Base-by-base conservation (phyloP, 441 rosid genomes). In the Aquilaria agallochum region DNA sequence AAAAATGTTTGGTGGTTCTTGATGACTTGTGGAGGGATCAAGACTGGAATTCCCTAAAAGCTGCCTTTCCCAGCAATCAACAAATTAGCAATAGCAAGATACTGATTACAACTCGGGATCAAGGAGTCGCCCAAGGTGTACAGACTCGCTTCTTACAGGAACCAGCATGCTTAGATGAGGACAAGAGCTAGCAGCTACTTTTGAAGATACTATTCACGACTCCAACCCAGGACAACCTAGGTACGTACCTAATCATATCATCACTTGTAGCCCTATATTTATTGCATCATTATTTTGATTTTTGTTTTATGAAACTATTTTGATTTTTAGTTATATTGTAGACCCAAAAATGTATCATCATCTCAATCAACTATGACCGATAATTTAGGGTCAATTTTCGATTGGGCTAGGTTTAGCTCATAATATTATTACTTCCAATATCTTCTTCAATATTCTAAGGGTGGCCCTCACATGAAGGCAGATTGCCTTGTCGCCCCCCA, bases 71-170 rank as follows among this genome's bases (percentile, higher is more conserved):
- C 40, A 3, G 5, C 4, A 34, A 34, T 34, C 40, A 34, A 6
- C 40, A 34, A 6, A 34, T 34, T 3, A 2, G 0, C 5, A 70
- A 62, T 13, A 65, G 67, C 59, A 73, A 57, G 53, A 59, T 69
- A 6, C 51, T 73, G 14, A 47, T 73, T 45, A 73, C 73, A 12
- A 73, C 70, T 0, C 60, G 77, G 33, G 60, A 52, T 8, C 53
- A 1, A 62, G 58, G 55, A 1, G 62, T 65, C 5, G 71, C 68
- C n/a, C n/a, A 49, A 6, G 58, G 67, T 11, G 70, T 59, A 2
- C 5, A 2, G 20, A 59, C 48, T 27, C 30, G 45, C 13, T 45
- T 45, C 2, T 56, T 64, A 0, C 66, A 62, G 1, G 60, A 60
- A 13, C 53, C 66, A 30, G 59, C 69, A 30, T 4, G 61, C 52